phyloP scores from a whole-genome alignment of 2,329 filamentous ascomycete genomes.

The Alternaria triticimaculans region DNA sequence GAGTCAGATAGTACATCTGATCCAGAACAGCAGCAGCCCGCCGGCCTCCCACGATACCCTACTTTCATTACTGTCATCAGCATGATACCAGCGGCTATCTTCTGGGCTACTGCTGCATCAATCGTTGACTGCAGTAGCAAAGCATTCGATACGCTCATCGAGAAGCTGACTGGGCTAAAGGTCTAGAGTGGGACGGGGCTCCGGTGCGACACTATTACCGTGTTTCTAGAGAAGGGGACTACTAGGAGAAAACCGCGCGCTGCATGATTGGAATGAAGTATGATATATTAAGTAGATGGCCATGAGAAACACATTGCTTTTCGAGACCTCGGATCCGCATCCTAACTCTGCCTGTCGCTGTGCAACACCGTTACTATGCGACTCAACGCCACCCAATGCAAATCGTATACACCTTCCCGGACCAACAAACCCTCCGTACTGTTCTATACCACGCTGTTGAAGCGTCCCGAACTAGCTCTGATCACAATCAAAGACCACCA shows the following conservation, averaged over 20 bases:
- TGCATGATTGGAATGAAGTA: neutral
- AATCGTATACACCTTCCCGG: neutral
- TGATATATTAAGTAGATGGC: neutral
- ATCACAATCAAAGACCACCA: neutral
- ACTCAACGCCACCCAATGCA: conserved; percentile 1
- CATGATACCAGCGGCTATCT: conserved; percentile 35
- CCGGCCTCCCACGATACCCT: conserved; percentile 18
- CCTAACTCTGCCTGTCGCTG: neutral
- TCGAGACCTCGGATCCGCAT: neutral
- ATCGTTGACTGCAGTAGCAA: conserved; percentile 8
- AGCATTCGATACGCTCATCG: conserved; percentile 15
- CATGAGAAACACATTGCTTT: neutral
- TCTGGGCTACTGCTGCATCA: conserved; percentile 25
- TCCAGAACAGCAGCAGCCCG: conserved; percentile 7
- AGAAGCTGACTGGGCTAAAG: conserved; percentile 10
- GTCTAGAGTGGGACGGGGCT: neutral
- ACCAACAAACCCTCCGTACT: neutral
- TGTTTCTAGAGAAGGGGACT: neutral
- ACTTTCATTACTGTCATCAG: conserved; percentile 33
- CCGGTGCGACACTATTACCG: neutral
- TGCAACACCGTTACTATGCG: neutral
- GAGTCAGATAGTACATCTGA: neutral
- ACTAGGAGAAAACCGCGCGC: neutral
- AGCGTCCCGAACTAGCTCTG: neutral
- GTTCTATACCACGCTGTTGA: neutral